phyloP scores from a whole-genome alignment of 345 rosid species.

The Salix caprea region DNA sequence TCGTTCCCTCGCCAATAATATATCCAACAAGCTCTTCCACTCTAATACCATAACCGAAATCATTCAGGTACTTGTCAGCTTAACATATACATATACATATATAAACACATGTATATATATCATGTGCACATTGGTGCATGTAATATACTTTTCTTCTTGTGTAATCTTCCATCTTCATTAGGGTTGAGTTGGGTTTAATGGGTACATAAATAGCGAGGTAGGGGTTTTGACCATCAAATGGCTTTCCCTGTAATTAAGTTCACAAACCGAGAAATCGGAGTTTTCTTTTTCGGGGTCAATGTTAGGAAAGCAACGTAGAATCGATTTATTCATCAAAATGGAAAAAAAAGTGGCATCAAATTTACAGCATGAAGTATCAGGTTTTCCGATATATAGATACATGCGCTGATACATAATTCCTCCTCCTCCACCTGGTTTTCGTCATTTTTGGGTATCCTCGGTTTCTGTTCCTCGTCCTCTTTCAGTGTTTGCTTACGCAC shows the following conservation, averaged over 20 bases:
- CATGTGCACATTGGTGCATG: background rate
- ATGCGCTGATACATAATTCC: background rate
- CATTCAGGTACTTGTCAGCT: constrained; percentile 53
- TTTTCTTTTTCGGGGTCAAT: background rate
- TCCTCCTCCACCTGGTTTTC: background rate
- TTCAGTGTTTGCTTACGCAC: background rate
- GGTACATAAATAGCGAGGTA: too few species aligned
- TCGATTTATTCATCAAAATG: background rate
- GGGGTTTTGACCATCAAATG: background rate
- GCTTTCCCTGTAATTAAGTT: background rate
- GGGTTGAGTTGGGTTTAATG: background rate
- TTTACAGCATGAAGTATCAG: background rate
- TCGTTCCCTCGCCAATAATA: constrained; percentile 35
- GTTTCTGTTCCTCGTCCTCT: background rate
- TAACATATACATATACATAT: background rate
- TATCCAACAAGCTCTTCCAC: constrained; percentile 25
- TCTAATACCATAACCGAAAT: constrained; percentile 34
- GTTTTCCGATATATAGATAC: background rate
- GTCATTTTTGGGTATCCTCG: background rate
- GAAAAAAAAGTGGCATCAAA: background rate
- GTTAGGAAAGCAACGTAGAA: constrained; percentile 1
- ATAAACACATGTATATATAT: background rate
- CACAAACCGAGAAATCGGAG: background rate
- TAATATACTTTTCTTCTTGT: background rate
- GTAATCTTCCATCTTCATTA: background rate